phyloP scores from a whole-genome alignment of 176 grass and related monocot species.

The sorghum (Sorghum bicolor) region DNA sequence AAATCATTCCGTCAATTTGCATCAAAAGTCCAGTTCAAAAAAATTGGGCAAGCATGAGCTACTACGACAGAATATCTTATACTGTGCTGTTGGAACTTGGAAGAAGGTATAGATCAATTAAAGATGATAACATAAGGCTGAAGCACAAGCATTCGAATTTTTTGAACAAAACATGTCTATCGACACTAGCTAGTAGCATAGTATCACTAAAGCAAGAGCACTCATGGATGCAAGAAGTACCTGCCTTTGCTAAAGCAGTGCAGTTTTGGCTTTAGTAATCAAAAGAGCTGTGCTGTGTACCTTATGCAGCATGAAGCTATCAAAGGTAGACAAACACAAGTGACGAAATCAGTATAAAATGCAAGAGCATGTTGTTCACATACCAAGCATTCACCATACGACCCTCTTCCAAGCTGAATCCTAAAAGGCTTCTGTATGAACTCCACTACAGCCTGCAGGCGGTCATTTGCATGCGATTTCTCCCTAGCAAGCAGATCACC shows the following conservation, averaged over 20 bases:
- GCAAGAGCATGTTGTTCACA: conserved; percentile 18
- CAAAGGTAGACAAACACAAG: not conserved
- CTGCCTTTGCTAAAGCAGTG: conserved; percentile 16
- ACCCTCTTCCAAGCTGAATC: conserved; percentile 73
- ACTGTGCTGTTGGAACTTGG: not conserved
- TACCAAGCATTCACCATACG: conserved; percentile 81
- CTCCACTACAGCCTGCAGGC: conserved; percentile 42
- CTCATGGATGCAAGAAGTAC: not conserved
- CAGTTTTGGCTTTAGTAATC: conserved; percentile 1
- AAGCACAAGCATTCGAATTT: not conserved
- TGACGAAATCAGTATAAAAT: conserved; percentile 2
- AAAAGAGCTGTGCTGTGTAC: not conserved
- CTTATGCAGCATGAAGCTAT: not conserved
- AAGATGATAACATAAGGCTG: not conserved
- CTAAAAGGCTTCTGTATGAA: conserved; percentile 73
- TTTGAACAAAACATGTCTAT: conserved; percentile 2
- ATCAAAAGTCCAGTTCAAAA: not conserved
- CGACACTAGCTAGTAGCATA: conserved; percentile 11
- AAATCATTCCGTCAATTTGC: not conserved
- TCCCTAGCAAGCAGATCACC: conserved; percentile 54
- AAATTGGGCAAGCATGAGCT: not conserved
- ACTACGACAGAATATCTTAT: not conserved
- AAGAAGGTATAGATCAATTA: not conserved
- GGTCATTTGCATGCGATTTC: conserved; percentile 32
- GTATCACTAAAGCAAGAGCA: conserved; percentile 1